phyloP scores from a whole-genome alignment of 257 asterid species.

The Nicotiana noctiflora region DNA sequence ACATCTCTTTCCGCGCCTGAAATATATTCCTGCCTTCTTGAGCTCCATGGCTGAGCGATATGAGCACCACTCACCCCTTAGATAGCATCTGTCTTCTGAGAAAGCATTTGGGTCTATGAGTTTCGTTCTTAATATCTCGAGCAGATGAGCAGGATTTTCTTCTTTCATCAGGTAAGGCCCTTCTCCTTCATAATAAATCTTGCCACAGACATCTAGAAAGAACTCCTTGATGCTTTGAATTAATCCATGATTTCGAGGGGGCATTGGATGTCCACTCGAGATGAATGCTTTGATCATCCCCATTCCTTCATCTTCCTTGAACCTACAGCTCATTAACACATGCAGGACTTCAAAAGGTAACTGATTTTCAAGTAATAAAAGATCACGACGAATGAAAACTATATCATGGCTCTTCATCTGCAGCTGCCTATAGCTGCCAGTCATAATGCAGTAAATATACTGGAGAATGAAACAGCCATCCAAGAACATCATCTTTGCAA shows the following conservation, averaged over 20 bases:
- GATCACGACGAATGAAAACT: conserved; percentile 5
- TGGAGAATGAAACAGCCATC: conserved; percentile 11
- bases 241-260: not conserved
- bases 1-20: not conserved
- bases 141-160: conserved; percentile 8
- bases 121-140: not conserved
- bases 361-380: conserved; percentile 20
- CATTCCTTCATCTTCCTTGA: not conserved
- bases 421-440: not conserved
- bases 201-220: not conserved
- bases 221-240: not conserved
- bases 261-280: not conserved
- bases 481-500: conserved; percentile 8
- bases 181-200: not conserved
- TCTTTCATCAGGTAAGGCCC: not conserved
- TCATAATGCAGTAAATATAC: not conserved
- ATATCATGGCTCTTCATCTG: not conserved
- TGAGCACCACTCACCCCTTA: not conserved
- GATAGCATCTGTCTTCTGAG: not conserved
- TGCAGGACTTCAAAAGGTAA: conserved; percentile 7
- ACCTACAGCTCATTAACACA: not conserved
- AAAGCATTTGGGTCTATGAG: not conserved
- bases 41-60: conserved; percentile 12
- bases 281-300: not conserved
- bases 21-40: not conserved